phyloP scores from a whole-genome alignment of 176 grass and related monocot genomes.

The Triticum dicoccoides region DNA sequence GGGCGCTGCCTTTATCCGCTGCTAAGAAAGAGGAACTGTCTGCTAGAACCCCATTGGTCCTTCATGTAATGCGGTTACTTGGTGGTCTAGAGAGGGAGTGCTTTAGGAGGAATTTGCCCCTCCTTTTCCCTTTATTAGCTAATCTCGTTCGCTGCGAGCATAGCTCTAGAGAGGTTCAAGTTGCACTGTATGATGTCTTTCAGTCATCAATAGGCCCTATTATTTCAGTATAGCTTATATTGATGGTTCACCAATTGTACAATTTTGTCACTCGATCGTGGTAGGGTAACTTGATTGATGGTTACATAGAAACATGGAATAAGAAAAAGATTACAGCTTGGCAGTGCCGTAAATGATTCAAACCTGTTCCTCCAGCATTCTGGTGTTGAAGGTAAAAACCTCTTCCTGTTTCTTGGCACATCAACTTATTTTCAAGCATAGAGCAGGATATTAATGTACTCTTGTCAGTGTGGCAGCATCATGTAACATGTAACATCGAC shows the following conservation, averaged over 20 bases:
- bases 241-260: constrained; percentile 28
- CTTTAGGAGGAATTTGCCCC: constrained; percentile 71
- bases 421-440: neutral
- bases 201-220: constrained; percentile 76
- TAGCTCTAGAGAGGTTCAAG: constrained; percentile 71
- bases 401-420: constrained; percentile 5
- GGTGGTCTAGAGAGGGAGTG: constrained; percentile 56
- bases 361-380: constrained; percentile 17
- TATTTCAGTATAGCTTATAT: constrained; percentile 50
- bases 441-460: constrained; percentile 18
- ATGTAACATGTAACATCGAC: constrained; percentile 26
- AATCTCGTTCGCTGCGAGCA: constrained; percentile 92
- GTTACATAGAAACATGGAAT: constrained; percentile 30
- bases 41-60: constrained; percentile 66
- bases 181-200: constrained; percentile 78
- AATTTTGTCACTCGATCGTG: constrained; percentile 36
- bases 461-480: constrained; percentile 32
- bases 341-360: constrained; percentile 35
- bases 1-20: constrained; percentile 52
- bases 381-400: constrained; percentile 39
- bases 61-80: constrained; percentile 72
- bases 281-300: constrained; percentile 26
- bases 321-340: constrained; percentile 36
- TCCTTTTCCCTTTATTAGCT: constrained; percentile 75
- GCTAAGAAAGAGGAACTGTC: constrained; percentile 79